These are phyloP conservation scores for Hylodesmum podocarpum DNA, from an alignment of 306 rosid species.

Conservation along the genomic window DNA sequence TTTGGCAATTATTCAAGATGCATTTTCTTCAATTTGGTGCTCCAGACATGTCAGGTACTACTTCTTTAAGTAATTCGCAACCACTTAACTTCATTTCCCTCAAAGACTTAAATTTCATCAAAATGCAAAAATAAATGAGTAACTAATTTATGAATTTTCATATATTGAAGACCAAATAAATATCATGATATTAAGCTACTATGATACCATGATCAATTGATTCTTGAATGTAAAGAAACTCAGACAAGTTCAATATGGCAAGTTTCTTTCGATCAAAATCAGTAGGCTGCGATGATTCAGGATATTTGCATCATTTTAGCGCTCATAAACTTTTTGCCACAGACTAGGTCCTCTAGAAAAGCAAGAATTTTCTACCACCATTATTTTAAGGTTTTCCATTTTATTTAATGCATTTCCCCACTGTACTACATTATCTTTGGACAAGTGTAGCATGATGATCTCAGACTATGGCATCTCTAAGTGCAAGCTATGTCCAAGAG, in stretches of 20 bases:
- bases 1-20: background rate
- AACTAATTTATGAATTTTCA: no score
- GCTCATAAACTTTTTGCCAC: background rate
- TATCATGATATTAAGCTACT: background rate
- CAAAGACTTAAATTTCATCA: background rate
- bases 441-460: background rate
- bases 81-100: background rate
- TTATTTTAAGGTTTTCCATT: no score
- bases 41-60: constrained; percentile 11
- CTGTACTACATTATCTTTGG: background rate
- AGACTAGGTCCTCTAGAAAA: background rate
- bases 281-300: background rate
- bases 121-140: background rate
- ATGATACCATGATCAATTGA: background rate
- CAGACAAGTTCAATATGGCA: background rate
- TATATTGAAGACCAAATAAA: background rate
- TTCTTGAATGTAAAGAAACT: background rate
- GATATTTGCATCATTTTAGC: background rate
- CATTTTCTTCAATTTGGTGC: background rate
- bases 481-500: background rate
- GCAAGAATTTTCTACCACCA: background rate
- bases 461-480: background rate
- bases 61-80: background rate
- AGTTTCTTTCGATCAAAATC: background rate
- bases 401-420: no score